Evolutionary conservation across 1,284 basidiomycete genomes (phyloP).

Genomic region (Puccinia polysora): DNA sequence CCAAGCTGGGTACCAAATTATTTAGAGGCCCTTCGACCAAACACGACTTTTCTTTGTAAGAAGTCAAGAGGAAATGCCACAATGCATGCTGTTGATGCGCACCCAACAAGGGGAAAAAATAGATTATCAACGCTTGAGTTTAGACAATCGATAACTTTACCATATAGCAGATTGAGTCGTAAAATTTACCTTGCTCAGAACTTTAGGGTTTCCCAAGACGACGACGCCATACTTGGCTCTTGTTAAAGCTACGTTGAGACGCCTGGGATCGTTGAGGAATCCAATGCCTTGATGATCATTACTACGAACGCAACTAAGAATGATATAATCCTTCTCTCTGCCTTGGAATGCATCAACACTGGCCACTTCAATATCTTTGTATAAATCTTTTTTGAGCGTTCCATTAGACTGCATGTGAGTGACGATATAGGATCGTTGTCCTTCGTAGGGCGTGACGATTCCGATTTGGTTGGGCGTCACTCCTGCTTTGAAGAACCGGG

Average conservation of each 20-base stretch:
- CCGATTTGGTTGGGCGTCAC: constrained; percentile 93
- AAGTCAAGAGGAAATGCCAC: constrained; percentile 96
- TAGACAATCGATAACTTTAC: too few relatives aligned
- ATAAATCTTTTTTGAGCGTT: constrained; percentile 93
- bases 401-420: constrained; percentile 99
- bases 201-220: constrained; percentile 96
- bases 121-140: background rate
- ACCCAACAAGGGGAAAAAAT: constrained; percentile 1
- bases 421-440: constrained; percentile 96
- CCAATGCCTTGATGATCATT: constrained; percentile 99
- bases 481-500: constrained; percentile 98
- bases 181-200: constrained; percentile 96
- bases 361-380: constrained; percentile 98
- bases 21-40: constrained; percentile 94
- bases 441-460: constrained; percentile 97
- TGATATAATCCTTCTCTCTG: constrained; percentile 99
- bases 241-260: constrained; percentile 93
- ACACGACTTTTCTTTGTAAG: constrained; percentile 92
- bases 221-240: constrained; percentile 97
- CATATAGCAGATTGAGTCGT: constrained; percentile 43
- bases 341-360: constrained; percentile 99
- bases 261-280: constrained; percentile 94
- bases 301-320: constrained; percentile 95
- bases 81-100: constrained; percentile 71
- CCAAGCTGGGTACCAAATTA: constrained; percentile 96